Conservation (phyloP, 805 yeast genomes). For the Lipomyces chichibuensis region DNA sequence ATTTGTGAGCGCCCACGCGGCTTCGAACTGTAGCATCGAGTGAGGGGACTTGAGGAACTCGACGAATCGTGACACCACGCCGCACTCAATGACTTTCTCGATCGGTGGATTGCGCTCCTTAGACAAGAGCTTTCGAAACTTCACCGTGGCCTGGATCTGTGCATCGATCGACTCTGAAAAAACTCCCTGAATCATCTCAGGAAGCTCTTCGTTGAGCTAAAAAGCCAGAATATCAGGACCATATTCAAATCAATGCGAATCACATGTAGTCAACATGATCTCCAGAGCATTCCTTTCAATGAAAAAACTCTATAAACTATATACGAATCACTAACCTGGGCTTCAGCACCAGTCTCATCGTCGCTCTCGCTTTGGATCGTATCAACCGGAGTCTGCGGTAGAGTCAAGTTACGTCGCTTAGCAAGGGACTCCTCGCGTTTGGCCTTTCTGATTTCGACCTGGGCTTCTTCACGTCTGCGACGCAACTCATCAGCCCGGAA, state of each 20-base stretch:
- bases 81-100: constrained; percentile 86
- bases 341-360: constrained; percentile 46
- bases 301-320: not conserved
- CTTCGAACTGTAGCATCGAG: constrained; percentile 90
- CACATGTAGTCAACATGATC: not conserved
- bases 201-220: constrained; percentile 59
- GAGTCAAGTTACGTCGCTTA: constrained; percentile 80
- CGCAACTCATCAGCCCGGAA: constrained; percentile 95
- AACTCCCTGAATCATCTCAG: constrained; percentile 81
- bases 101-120: constrained; percentile 97
- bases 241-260: not conserved
- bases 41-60: constrained; percentile 76
- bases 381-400: constrained; percentile 46
- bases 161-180: constrained; percentile 72
- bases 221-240: constrained; percentile 24
- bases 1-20: constrained; percentile 99
- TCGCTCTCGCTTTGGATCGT: constrained; percentile 51
- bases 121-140: constrained; percentile 89
- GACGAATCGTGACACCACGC: constrained; percentile 90
- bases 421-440: constrained; percentile 93
- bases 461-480: constrained; percentile 96
- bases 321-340: constrained; percentile 33
- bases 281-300: not conserved
- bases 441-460: constrained; percentile 93
- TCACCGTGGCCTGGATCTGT: constrained; percentile 86